phyloP scores from a whole-genome alignment of 176 grass and related monocot species.

The Phragmites australis region DNA sequence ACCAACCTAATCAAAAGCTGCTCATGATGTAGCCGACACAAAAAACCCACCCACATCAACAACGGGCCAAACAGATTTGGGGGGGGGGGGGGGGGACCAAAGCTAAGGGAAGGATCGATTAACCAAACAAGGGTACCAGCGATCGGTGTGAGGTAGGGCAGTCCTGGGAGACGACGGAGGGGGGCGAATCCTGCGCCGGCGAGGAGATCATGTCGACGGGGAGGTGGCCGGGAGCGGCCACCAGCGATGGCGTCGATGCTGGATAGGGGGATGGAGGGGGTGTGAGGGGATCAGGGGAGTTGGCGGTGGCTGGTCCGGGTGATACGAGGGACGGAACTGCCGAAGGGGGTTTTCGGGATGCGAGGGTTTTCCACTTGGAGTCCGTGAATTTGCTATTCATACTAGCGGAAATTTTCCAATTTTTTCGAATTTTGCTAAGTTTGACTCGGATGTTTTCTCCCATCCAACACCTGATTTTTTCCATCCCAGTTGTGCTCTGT shows the following conservation, averaged over 20 bases:
- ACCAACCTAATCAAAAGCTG: neutral
- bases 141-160: neutral
- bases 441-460: too few species aligned
- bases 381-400: too few species aligned
- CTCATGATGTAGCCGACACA: neutral
- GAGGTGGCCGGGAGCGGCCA: neutral
- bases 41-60: neutral
- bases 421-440: too few species aligned
- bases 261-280: neutral
- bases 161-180: conserved; percentile 34
- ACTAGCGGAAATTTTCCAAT: too few species aligned
- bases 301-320: neutral
- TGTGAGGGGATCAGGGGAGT: neutral
- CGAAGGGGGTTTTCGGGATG: too few species aligned
- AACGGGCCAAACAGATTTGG: neutral
- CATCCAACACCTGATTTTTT: too few species aligned
- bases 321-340: neutral
- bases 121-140: neutral
- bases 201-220: conserved; percentile 13
- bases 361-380: too few species aligned
- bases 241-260: neutral
- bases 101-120: neutral
- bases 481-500: too few species aligned
- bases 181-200: neutral
- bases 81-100: neutral